Base-by-base conservation (phyloP, 768 basidiomycete species). In the Lanmaoa pseudosensibilis region DNA sequence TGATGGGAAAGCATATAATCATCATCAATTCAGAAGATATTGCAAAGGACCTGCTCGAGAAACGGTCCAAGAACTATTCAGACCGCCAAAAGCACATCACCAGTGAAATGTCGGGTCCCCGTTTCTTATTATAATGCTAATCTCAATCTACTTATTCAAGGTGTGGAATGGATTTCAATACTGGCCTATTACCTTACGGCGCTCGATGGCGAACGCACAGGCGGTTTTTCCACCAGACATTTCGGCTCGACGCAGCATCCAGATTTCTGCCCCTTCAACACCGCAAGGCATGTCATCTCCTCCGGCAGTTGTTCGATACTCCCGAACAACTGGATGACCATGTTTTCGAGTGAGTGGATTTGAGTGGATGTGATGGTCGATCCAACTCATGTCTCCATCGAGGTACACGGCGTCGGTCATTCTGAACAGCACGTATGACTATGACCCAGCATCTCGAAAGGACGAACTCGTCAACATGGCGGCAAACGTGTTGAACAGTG, bases 181-280 rank as follows among this genome's bases (percentile, higher is more conserved):
- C 58, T 1, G 19, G 4, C 6, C 0, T 43, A 0, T 2, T 58
- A 27, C 39, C 8, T 0, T 53, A 63, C 4, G 56, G 60, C 0
- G 50, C 58, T 25, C 15, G 2, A 21, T 62, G 60, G 61, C 50
- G 58, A 19, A 7, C 56, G 6, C 60, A 61, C 9, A 30, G 60
- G 18, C 60, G 51, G 4, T 27, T 61, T 27, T 50, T 61, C 18
- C 60, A 61, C 39, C 58, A 56, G 30, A 46, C 59, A 0, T 56
- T 61, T 16, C 19, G 37, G 2, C 13, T 3, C 2, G 39, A 52
- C 1, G 46, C 21, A 1, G 36, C 23, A 4, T 5, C 19, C 0
- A 56, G 50, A 50, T 61, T 60, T 21, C 4, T 27, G 0, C 54
- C 21, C 0, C 4, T 19, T 1, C 52, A 52, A 19, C 37, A 58